Percentiles rank a stretch among this genome's conserved stretches.
phyloP scores from a whole-genome alignment of 2,329 filamentous ascomycete genomes.

The Xylaria sp. region DNA sequence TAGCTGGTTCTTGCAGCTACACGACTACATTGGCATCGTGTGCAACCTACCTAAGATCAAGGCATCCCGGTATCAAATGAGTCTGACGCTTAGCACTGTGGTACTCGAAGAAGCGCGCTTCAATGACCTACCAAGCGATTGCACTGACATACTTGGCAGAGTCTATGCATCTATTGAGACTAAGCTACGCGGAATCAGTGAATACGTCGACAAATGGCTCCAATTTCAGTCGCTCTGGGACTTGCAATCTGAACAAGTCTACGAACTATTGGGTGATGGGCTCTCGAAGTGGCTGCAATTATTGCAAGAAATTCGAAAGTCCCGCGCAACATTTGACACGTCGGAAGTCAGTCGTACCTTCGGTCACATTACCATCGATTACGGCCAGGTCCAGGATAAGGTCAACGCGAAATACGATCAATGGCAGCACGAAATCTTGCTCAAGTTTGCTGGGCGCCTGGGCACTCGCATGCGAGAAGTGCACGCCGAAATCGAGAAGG shows the following conservation, averaged over 20 bases:
- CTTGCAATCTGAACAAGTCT: constrained; percentile 92
- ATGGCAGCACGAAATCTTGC: constrained; percentile 97
- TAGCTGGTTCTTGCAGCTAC: constrained; percentile 90
- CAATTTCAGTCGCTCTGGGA: constrained; percentile 99
- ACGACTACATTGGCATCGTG: constrained; percentile 90
- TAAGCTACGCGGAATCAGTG: constrained; percentile 78
- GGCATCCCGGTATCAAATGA: constrained; percentile 93
- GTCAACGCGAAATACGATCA: constrained; percentile 99
- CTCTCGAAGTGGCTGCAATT: constrained; percentile 92
- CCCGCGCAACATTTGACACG: constrained; percentile 94
- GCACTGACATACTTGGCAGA: constrained; percentile 76
- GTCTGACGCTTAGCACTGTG: constrained; percentile 63
- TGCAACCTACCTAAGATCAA: constrained; percentile 95
- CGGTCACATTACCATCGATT: constrained; percentile 93
- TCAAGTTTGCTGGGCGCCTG: constrained; percentile 89
- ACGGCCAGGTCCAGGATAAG: constrained; percentile 97
- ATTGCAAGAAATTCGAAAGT: constrained; percentile 96
- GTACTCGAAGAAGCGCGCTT: constrained; percentile 75
- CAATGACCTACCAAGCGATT: constrained; percentile 81
- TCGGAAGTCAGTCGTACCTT: constrained; percentile 93
- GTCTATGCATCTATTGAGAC: constrained; percentile 85
- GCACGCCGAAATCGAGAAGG: constrained; percentile 88
- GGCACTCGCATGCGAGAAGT: constrained; percentile 91
- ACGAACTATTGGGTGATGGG: constrained; percentile 88
- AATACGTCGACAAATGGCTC: constrained; percentile 96